Evolutionary conservation across 1,139 yeast species (phyloP), one percentile per base, ranked within the genome.

Genomic region (Lodderomyces margitis): DNA sequence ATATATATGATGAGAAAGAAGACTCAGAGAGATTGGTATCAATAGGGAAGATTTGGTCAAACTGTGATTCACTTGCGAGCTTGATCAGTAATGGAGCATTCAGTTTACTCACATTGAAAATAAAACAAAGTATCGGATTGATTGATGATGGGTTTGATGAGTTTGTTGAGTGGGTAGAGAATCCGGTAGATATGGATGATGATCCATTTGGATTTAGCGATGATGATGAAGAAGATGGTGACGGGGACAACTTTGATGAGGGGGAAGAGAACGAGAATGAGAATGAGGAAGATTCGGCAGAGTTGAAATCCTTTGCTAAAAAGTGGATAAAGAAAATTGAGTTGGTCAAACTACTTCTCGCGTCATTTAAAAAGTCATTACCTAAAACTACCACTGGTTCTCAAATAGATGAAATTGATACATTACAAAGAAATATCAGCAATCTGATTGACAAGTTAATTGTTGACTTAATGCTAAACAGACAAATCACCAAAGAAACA

Each of bases 61-160:
- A 65, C 32, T 80, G 87, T 56, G 85, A 80, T 45, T 51, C 54
- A 0, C 43, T 82, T 10, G 55, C 59, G 5, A 56, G 59, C 3
- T 53, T 76, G 16, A 54, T 77, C 5, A 61, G 64, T 9, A 64
- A 58, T 17, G 87, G 87, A 0, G 70, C 75, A 36, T 50, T 78
- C 19, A 83, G 80, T 3, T 55, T 78, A 2, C 60, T 83, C 39
- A 70, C 72, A 16, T 53, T 51, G 24, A 73, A 70, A 44, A 61
- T 83, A 14, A 70, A 66, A 42, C 67, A 64, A 40, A 74, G 78
- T 30, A 65, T 77, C 19, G 53, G 58, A 4, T 56, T 83, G 40
- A 64, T 83, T 8, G 78, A 74, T 20, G 92, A 84, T 59, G 86
- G 85, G 0, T 63, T 78, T 25, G 80, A 74, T 9, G 91, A 84